phyloP scores from a whole-genome alignment of 805 yeast species.

The Wickerhamomyces chambardii region DNA sequence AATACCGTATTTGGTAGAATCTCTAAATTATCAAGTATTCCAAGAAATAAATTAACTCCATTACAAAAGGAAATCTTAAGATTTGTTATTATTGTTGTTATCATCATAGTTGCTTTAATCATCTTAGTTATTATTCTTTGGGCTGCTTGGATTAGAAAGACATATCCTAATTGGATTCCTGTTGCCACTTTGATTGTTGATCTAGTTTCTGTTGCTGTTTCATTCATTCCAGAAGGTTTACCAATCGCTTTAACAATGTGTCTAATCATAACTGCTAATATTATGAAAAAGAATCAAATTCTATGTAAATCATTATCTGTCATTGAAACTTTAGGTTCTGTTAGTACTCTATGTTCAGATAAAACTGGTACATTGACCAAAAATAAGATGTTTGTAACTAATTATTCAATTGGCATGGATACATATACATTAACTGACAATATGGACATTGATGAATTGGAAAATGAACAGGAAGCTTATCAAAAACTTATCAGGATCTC shows the following conservation, averaged over 20 bases:
- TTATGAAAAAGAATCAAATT: slow-evolving; percentile 34
- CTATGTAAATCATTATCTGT: slow-evolving; percentile 36
- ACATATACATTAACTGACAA: not conserved
- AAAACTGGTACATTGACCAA: slow-evolving; percentile 41
- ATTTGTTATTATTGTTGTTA: slow-evolving; percentile 21
- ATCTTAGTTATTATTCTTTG: slow-evolving; percentile 27
- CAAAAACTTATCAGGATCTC: slow-evolving; percentile 13
- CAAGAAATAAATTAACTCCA: slow-evolving; percentile 30
- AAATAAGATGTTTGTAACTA: slow-evolving; percentile 35
- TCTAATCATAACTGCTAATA: slow-evolving; percentile 35
- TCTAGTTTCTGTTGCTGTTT: slow-evolving; percentile 34
- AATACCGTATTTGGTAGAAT: slow-evolving; percentile 36
- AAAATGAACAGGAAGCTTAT: not conserved
- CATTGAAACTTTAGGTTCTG: slow-evolving; percentile 50
- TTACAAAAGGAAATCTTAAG: slow-evolving; percentile 31
- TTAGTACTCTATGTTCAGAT: slow-evolving; percentile 35
- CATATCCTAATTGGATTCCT: slow-evolving; percentile 31
- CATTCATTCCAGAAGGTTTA: slow-evolving; percentile 43
- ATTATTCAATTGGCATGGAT: slow-evolving; percentile 8
- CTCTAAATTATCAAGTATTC: slow-evolving; percentile 30
- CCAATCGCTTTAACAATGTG: slow-evolving; percentile 44
- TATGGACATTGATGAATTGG: slow-evolving; percentile 3
- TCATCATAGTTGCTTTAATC: slow-evolving; percentile 19
- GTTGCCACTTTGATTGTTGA: slow-evolving; percentile 32
- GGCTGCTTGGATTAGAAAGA: slow-evolving; percentile 32